Percentiles rank a stretch among this genome's conserved stretches.
Conservation (phyloP, 768 basidiomycete species). For the Phylloporus sp. region DNA sequence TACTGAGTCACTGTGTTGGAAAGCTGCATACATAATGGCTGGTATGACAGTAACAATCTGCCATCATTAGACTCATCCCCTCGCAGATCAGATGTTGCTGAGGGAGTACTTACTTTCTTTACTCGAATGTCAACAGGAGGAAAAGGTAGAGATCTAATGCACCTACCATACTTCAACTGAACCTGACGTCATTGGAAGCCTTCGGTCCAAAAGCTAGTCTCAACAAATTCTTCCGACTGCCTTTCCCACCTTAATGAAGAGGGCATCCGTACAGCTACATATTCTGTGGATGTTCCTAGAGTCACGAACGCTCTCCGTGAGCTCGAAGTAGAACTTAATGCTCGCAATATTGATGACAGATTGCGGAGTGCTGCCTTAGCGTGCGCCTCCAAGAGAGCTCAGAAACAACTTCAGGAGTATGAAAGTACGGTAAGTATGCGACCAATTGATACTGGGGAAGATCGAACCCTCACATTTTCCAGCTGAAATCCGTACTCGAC, state of each 20-base stretch:
- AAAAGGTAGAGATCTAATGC: conserved; percentile 52
- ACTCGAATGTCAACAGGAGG: conserved; percentile 77
- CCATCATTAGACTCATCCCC: conserved; percentile 8
- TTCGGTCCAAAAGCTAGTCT: conserved; percentile 22
- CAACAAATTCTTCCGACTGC: conserved; percentile 57
- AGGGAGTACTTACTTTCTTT: conserved; percentile 57
- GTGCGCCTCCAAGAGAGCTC: conserved; percentile 40
- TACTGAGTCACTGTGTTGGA: conserved; percentile 8
- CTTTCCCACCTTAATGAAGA: conserved; percentile 61
- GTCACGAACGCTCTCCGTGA: conserved; percentile 46
- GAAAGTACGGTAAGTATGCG: conserved; percentile 42
- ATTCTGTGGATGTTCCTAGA: conserved; percentile 44
- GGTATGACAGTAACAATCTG: conserved; percentile 40
- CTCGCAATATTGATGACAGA: conserved; percentile 37
- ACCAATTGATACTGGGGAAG: not conserved
- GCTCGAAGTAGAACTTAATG: conserved; percentile 49
- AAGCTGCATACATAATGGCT: conserved; percentile 66
- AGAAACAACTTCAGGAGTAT: conserved; percentile 46
- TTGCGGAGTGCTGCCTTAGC: conserved; percentile 43
- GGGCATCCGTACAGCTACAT: conserved; percentile 58
- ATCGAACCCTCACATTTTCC: conserved; percentile 3
- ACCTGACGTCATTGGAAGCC: conserved; percentile 30
- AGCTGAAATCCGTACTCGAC: conserved; percentile 61
- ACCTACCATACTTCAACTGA: conserved; percentile 43
- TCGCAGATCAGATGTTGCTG: conserved; percentile 53